Percentiles rank a stretch among this genome's conserved stretches.
Evolutionary conservation across 805 yeast genomes (phyloP).

Genomic region (Blastobotrys chiropterorum): DNA sequence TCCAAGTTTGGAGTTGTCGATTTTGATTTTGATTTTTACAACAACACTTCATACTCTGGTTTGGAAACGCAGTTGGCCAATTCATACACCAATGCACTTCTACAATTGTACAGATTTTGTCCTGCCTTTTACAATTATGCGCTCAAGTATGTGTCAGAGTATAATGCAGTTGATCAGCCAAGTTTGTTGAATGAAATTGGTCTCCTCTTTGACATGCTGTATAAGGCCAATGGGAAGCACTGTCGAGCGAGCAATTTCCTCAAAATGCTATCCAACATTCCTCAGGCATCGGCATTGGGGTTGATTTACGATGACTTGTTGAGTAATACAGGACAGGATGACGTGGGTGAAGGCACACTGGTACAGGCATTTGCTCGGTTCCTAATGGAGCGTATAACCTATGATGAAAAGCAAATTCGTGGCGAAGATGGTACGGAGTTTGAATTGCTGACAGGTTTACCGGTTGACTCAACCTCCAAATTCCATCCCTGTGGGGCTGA

Average conservation of each 20-base stretch:
- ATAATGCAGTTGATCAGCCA: slow-evolving; percentile 27
- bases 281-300: slow-evolving; percentile 47
- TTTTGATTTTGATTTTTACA: slow-evolving; percentile 84
- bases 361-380: slow-evolving; percentile 55
- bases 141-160: slow-evolving; percentile 46
- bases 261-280: slow-evolving; percentile 40
- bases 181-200: slow-evolving; percentile 76
- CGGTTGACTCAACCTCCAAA: slow-evolving; percentile 17
- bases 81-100: slow-evolving; percentile 66
- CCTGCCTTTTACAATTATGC: slow-evolving; percentile 67
- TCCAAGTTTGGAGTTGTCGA: slow-evolving; percentile 90
- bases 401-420: slow-evolving; percentile 38
- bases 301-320: slow-evolving; percentile 42
- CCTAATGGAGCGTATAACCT: slow-evolving; percentile 45
- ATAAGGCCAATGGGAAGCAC: slow-evolving; percentile 69
- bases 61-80: slow-evolving; percentile 83
- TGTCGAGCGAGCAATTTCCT: slow-evolving; percentile 81
- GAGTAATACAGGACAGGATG: slow-evolving; percentile 4
- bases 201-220: slow-evolving; percentile 84
- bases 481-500: slow-evolving; percentile 23
- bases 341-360: slow-evolving; percentile 22
- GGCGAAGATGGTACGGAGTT: slow-evolving; percentile 1
- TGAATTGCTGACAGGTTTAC: slow-evolving; percentile 14
- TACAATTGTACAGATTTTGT: slow-evolving; percentile 74
- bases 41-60: slow-evolving; percentile 69